Evolutionary conservation across 495 filamentous ascomycete species (phyloP).

Genomic region (Hypoxylon intermedium): DNA sequence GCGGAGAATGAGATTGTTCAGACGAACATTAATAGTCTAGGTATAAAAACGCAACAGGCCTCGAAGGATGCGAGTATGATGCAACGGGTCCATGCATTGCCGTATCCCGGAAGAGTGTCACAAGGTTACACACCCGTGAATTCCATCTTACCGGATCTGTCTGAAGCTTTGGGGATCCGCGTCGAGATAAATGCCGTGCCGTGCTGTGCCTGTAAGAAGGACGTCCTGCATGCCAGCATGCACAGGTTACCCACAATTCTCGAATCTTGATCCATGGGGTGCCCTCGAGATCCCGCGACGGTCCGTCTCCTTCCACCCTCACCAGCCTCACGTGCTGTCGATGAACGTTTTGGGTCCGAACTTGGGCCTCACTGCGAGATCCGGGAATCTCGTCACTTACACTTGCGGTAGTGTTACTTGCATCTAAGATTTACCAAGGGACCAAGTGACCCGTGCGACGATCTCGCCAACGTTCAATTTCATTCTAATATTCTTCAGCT

Average conservation of each 20-base stretch:
- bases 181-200: slow-evolving; percentile 2
- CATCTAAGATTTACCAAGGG: neutral
- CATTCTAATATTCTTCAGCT: neutral
- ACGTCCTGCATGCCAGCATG: neutral
- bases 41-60: neutral
- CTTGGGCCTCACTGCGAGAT: neutral
- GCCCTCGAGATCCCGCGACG: neutral
- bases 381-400: slow-evolving; percentile 8
- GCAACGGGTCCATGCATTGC: neutral
- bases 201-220: too few relatives aligned
- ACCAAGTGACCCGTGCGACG: slow-evolving; percentile 1
- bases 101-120: too few relatives aligned
- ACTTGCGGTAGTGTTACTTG: neutral
- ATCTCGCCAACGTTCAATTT: neutral
- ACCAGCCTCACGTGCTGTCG: slow-evolving; percentile 25
- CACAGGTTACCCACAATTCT: slow-evolving; percentile 6
- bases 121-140: slow-evolving; percentile 25
- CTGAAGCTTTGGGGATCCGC: slow-evolving; percentile 14
- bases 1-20: neutral
- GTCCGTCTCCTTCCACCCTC: slow-evolving; percentile 15
- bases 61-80: slow-evolving; percentile 9
- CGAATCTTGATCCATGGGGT: slow-evolving; percentile 20
- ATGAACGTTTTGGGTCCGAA: slow-evolving; percentile 11
- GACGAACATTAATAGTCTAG: slow-evolving; percentile 14
- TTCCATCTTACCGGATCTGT: slow-evolving; percentile 37